Evolutionary conservation across 208 protist genomes (phyloP), one percentile per base, ranked within the genome.

Genomic region (Sergeia podlipaevii): DNA sequence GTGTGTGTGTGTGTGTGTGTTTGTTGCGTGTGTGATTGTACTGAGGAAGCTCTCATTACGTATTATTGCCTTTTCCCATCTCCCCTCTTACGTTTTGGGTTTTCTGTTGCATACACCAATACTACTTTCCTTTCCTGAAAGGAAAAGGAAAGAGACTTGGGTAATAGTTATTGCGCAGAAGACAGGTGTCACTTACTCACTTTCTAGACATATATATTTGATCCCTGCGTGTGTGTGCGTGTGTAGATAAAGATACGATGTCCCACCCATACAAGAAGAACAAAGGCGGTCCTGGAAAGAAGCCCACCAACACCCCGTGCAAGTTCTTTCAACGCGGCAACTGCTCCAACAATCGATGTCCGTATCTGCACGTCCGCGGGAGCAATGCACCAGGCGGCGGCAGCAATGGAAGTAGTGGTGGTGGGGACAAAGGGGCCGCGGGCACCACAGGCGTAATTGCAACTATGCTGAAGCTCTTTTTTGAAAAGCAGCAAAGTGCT

Each of bases 391-490:
- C 41, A 56, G 13, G 60, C 37, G 13, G 6, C 32, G 13, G 44
- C 52, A 17, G 39, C 47, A 18, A 72, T 36, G 4, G 33, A 30
- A 36, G 51, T 38, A 49, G 44, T 38, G 51, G 61, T 26, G 44
- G 56, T 11, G 30, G 51, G 11, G 27, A 11, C 8, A 18, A 52
- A 11, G 41, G 20, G 17, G 10, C 20, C 15, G 27, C 50, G 0
- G 28, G 43, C 5, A 34, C 55, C 1, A 48, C 62, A 3, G 77
- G 76, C 34, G 47, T 95, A 4, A 58, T 92, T 32, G 72, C 63
- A 2, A 86, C 85, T 8, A 80, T 95, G 80, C 64, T 95, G 52
- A 89, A 79, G 56, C 77, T 95, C 7, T 85, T 95, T 28, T 92
- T 95, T 66, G 80, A 95, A 55, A 95, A 95, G 66, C 79, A 92